A percentile compares a stretch with the other conserved stretches of the same genome.
Evolutionary conservation across 768 basidiomycete species (phyloP).

Genomic region (Auricularia sp.): DNA sequence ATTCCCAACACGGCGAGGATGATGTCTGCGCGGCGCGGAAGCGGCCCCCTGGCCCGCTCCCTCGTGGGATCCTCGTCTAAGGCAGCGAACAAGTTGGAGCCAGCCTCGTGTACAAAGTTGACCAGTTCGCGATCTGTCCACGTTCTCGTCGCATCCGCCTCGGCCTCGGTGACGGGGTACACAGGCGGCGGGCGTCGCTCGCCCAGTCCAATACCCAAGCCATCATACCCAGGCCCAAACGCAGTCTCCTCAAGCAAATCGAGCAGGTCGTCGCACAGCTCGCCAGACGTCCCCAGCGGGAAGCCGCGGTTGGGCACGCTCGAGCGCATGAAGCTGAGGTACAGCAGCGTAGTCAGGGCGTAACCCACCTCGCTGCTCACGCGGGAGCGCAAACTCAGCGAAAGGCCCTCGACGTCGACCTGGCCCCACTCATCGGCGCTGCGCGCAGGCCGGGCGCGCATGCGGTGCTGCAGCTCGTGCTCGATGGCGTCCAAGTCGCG

Average conservation of each 20-base stretch:
- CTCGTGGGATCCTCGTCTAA: constrained; percentile 36
- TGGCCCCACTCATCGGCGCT: constrained; percentile 79
- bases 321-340: constrained; percentile 70
- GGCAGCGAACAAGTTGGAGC: constrained; percentile 48
- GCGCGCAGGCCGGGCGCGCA: constrained; percentile 45
- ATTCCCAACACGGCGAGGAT: constrained; percentile 66
- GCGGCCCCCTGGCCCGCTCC: constrained; percentile 36
- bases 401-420: constrained; percentile 85
- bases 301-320: constrained; percentile 49
- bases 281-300: constrained; percentile 62
- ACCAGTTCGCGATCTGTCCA: constrained; percentile 59
- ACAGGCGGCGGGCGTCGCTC: background rate
- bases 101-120: constrained; percentile 45
- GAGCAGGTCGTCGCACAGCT: constrained; percentile 76
- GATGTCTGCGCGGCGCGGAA: constrained; percentile 57
- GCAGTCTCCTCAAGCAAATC: constrained; percentile 79
- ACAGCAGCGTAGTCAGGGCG: constrained; percentile 74
- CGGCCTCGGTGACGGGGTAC: constrained; percentile 7
- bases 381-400: constrained; percentile 85
- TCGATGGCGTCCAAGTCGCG: constrained; percentile 64
- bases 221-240: constrained; percentile 42
- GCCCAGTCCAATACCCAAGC: constrained; percentile 7
- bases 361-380: constrained; percentile 79
- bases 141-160: constrained; percentile 24
- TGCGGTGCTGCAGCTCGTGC: constrained; percentile 41